phyloP scores from a whole-genome alignment of 306 rosid species.

The Quercus wislizeni region DNA sequence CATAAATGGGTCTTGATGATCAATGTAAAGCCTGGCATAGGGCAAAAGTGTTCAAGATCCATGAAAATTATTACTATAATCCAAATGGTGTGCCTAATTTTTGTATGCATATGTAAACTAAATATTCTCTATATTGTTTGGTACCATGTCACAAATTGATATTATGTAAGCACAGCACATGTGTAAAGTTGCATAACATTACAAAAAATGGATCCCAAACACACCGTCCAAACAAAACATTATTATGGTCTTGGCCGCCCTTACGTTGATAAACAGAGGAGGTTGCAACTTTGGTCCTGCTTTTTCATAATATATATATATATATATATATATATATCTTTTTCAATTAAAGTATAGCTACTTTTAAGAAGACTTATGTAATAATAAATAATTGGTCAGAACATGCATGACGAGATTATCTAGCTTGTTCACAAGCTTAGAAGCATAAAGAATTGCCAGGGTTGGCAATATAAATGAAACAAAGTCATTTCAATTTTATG shows the following conservation, averaged over 20 bases:
- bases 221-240: constrained; percentile 39
- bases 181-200: constrained; percentile 17
- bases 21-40: constrained; percentile 13
- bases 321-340: neutral
- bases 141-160: constrained; percentile 13
- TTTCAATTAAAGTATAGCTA: neutral
- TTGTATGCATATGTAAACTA: neutral
- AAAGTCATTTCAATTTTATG: neutral
- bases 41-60: neutral
- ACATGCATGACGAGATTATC: neutral
- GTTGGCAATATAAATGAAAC: no score
- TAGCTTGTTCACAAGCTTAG: neutral
- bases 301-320: neutral
- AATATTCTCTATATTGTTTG: constrained; percentile 8
- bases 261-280: constrained; percentile 10
- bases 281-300: constrained; percentile 9
- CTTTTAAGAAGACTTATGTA: neutral
- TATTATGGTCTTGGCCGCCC: constrained; percentile 41
- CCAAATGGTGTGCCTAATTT: neutral
- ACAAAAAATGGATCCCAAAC: constrained; percentile 28
- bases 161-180: neutral
- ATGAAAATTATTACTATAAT: neutral
- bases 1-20: constrained; percentile 2
- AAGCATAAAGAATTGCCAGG: neutral
- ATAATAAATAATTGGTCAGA: neutral